These are phyloP conservation scores for Zymoseptoria crescenta DNA, from an alignment of 2,329 filamentous ascomycete genomes.

Conservation along the genomic window DNA sequence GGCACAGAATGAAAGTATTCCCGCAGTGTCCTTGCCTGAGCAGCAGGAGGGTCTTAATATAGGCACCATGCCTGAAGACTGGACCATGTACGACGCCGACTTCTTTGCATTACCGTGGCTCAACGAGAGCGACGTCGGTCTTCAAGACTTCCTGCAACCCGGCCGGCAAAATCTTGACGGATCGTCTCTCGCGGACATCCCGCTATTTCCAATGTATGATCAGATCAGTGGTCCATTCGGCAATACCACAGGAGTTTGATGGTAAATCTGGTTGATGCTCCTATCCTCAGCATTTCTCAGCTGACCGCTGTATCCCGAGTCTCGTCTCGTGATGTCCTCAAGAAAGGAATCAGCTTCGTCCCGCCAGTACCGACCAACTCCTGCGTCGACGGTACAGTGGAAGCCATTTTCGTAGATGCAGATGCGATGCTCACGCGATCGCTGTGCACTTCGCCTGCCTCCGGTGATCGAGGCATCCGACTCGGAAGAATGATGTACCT, in stretches of 20 bases:
- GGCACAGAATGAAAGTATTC: background rate
- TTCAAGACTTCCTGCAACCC: slow-evolving; percentile 24
- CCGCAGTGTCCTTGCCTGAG: background rate
- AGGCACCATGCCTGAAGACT: slow-evolving; percentile 9
- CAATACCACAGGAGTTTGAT: background rate
- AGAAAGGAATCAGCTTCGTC: slow-evolving; percentile 46
- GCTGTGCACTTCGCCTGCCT: slow-evolving; percentile 11
- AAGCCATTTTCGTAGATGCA: slow-evolving; percentile 34
- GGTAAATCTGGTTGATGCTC: background rate
- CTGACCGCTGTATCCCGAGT: slow-evolving; percentile 29
- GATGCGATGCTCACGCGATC: slow-evolving; percentile 38
- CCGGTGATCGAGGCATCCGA: slow-evolving; percentile 16
- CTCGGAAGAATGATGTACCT: slow-evolving; percentile 45
- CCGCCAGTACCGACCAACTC: slow-evolving; percentile 45
- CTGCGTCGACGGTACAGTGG: slow-evolving; percentile 26
- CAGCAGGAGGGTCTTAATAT: background rate
- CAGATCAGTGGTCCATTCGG: slow-evolving; percentile 10
- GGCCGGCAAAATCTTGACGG: slow-evolving; percentile 18
- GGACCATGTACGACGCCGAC: slow-evolving; percentile 20
- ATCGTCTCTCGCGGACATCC: slow-evolving; percentile 16
- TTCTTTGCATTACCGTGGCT: slow-evolving; percentile 23
- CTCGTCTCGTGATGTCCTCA: slow-evolving; percentile 46
- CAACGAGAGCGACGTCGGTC: slow-evolving; percentile 20
- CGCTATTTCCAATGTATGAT: slow-evolving; percentile 23
- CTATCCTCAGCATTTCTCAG: background rate